A percentile compares a stretch with the other conserved stretches of the same genome.
phyloP scores from a whole-genome alignment of 371 early-diverging fungal species.

The Sporodiniella umbellata region DNA sequence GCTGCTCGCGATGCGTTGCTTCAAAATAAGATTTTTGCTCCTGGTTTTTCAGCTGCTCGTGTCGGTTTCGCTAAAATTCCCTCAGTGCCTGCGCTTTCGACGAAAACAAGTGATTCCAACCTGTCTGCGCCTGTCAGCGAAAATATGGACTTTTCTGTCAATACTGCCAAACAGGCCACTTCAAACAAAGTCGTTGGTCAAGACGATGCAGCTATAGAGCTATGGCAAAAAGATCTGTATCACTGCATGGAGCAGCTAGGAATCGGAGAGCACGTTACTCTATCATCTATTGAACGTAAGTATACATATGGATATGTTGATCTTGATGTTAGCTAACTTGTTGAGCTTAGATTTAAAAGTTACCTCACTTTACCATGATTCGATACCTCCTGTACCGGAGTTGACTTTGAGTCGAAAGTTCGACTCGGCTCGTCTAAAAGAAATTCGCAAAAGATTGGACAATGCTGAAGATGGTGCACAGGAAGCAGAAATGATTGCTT shows the following conservation, averaged over 20 bases:
- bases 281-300: conserved; percentile 20
- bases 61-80: conserved; percentile 93
- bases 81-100: conserved; percentile 24
- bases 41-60: conserved; percentile 69
- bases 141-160: conserved; percentile 1
- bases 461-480: conserved; percentile 48
- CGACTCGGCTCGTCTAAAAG: conserved; percentile 82
- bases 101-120: conserved; percentile 3
- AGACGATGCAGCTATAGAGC: conserved; percentile 2
- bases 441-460: conserved; percentile 88
- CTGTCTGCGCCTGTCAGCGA: conserved; percentile 2
- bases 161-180: conserved; percentile 2
- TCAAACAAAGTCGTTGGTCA: conserved; percentile 11
- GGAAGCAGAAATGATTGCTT: conserved; percentile 64
- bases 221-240: conserved; percentile 30
- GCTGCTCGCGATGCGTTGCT: conserved; percentile 84
- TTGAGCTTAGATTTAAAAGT: conserved; percentile 18
- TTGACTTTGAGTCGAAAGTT: conserved; percentile 60
- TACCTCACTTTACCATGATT: conserved; percentile 47
- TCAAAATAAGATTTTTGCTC: conserved; percentile 79
- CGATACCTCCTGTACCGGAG: conserved; percentile 75
- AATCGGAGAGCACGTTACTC: conserved; percentile 7
- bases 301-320: too few species aligned
- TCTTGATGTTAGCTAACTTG: too few species aligned
- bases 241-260: conserved; percentile 30